Base-by-base conservation (phyloP, 306 rosid species). In the Vachellia pachyceras region DNA sequence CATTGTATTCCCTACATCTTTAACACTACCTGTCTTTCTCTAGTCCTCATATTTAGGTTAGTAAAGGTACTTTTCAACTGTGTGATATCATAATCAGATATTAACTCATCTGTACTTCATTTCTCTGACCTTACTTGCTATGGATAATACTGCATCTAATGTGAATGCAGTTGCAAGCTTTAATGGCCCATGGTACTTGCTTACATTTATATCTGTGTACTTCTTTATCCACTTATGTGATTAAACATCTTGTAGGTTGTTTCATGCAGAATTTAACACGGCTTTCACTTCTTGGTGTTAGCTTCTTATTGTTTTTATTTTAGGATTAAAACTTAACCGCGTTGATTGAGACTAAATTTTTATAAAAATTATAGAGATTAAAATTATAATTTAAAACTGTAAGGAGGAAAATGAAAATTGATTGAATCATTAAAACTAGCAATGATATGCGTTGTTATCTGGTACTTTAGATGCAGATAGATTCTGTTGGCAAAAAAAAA, bases 141-240 rank as follows among this genome's bases (percentile, higher is more conserved):
- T 60, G 8, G 52, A 77, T 78, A 54, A 78, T 55, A 72, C 64
- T 49, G 9, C 50, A 54, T 83, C 55, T 72, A 78, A 54, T 44
- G 42, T 17, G 68, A 79, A 25, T 67, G 37, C n/a, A 23, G n/a
- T 42, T 39, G 0, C 10, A 18, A 37, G 10, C 9, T 41, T 37
- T n/a, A 15, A n/a, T 10, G n/a, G 13, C 49, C 5, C 7, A 15
- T 10, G 2, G 33, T 29, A 5, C n/a, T 41, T 73, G 29, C 77
- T 77, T 68, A 69, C 71, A 75, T 82, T 68, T 49, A 50, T 72
- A 6, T 55, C 44, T 41, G 23, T 77, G 63, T 44, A 49, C 72
- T 47, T 67, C 63, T 67, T 44, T 72, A 45, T 17, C 25, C 42
- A n/a, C 29, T 23, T 47, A 33, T 39, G 49, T 22, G 50, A 80